Evolutionary conservation across 2,329 filamentous ascomycete genomes (phyloP).

Genomic region (Xylariaceae sp.): DNA sequence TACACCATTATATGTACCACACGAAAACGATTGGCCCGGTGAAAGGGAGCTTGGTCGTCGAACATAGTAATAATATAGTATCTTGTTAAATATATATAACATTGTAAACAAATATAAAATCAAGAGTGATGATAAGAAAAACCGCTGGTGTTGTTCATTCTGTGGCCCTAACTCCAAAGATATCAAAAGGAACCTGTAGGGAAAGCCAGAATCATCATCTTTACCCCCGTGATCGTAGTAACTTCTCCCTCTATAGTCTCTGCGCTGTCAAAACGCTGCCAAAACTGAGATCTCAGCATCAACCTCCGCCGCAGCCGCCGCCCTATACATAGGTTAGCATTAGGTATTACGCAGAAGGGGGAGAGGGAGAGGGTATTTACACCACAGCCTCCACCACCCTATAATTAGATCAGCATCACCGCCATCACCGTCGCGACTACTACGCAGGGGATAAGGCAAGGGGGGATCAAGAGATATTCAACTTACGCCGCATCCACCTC

Average conservation of each 20-base stretch:
- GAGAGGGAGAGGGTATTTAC: neutral
- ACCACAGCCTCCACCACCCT: conserved; percentile 25
- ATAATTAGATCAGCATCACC: neutral
- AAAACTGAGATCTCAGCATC: neutral
- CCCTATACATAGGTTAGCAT: neutral
- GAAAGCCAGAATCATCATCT: too few relatives aligned
- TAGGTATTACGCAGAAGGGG: neutral
- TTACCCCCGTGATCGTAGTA: too few relatives aligned
- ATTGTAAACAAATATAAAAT: too few relatives aligned
- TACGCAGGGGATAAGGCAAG: neutral
- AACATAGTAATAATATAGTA: too few relatives aligned
- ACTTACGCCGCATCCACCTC: conserved; percentile 27
- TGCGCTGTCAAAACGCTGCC: too few relatives aligned
- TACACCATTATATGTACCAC: too few relatives aligned
- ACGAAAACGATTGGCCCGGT: too few relatives aligned
- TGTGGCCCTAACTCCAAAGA: neutral
- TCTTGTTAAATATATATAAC: too few relatives aligned
- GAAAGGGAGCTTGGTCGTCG: too few relatives aligned
- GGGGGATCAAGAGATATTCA: neutral
- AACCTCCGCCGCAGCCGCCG: neutral
- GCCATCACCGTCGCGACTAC: conserved; percentile 24
- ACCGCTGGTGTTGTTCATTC: neutral
- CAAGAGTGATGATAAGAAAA: too few relatives aligned
- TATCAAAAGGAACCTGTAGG: too few relatives aligned
- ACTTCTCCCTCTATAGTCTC: too few relatives aligned